A percentile compares a stretch with the other conserved stretches of the same genome.
These are phyloP conservation scores for Gastrolobium bilobum DNA, from an alignment of 306 rosid genomes.

Conservation along the genomic window DNA sequence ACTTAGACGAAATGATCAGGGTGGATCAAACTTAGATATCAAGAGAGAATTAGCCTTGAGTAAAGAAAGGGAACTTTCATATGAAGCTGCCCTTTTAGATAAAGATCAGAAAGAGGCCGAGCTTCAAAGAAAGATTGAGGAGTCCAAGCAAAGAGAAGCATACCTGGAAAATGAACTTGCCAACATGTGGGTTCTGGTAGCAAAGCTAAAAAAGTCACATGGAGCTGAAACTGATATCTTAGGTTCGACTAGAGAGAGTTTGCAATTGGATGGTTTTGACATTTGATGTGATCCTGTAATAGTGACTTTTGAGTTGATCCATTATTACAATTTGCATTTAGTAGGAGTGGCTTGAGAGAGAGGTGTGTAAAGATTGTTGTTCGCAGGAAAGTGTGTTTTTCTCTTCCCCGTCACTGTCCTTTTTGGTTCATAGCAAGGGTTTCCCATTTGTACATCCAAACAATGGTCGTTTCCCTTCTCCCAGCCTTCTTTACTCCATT, in stretches of 20 bases:
- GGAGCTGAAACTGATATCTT: conserved; percentile 78
- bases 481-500: conserved; percentile 35
- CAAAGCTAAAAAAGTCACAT: conserved; percentile 83
- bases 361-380: conserved; percentile 57
- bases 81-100: conserved; percentile 78
- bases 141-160: conserved; percentile 94
- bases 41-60: conserved; percentile 89
- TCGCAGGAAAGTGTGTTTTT: conserved; percentile 48
- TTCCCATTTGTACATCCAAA: conserved; percentile 55
- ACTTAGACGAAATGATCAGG: conserved; percentile 73
- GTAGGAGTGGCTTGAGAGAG: conserved; percentile 61
- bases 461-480: conserved; percentile 34
- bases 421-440: conserved; percentile 44
- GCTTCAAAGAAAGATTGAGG: conserved; percentile 84
- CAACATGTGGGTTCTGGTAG: conserved; percentile 99
- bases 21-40: conserved; percentile 62
- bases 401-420: conserved; percentile 39
- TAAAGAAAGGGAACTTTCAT: conserved; percentile 81
- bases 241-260: conserved; percentile 64
- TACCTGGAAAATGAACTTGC: conserved; percentile 96
- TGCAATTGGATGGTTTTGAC: conserved; percentile 62
- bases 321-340: conserved; percentile 43
- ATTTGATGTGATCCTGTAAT: conserved; percentile 57
- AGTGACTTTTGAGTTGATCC: conserved; percentile 57
- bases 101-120: conserved; percentile 84